Percentiles rank a stretch among this genome's conserved stretches.
phyloP scores from a whole-genome alignment of 163 green algal species.

The Scenedesmus sp. region DNA sequence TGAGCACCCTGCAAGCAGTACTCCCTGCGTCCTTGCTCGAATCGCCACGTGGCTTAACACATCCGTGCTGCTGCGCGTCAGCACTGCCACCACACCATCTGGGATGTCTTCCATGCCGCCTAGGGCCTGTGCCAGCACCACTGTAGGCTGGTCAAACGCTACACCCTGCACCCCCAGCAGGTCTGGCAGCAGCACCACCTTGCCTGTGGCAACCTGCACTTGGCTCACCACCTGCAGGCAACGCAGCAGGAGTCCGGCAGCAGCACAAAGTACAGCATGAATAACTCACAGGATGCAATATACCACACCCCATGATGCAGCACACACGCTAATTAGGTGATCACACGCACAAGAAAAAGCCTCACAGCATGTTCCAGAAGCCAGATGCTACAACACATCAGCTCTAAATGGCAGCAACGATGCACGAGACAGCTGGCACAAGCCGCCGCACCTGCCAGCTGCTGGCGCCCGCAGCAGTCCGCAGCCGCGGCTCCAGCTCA shows the following conservation, averaged over 20 bases:
- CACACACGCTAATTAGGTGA: too few relatives aligned
- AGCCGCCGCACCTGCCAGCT: slow-evolving; percentile 79
- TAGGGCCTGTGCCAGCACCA: slow-evolving; percentile 66
- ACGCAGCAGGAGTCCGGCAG: background rate
- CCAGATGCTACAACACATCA: too few relatives aligned
- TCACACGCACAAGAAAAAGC: too few relatives aligned
- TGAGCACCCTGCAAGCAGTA: slow-evolving; percentile 89
- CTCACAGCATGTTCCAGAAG: background rate
- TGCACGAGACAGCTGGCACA: background rate
- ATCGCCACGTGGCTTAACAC: slow-evolving; percentile 94
- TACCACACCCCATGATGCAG: too few relatives aligned
- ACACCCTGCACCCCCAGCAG: slow-evolving; percentile 62
- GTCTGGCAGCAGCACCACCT: slow-evolving; percentile 54
- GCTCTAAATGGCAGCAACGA: background rate
- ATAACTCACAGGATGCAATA: background rate
- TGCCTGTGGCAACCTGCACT: slow-evolving; percentile 23
- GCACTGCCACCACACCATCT: slow-evolving; percentile 75
- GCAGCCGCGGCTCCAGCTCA: slow-evolving; percentile 74
- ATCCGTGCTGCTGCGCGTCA: slow-evolving; percentile 84
- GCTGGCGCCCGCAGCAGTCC: slow-evolving; percentile 75
- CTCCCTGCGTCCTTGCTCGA: slow-evolving; percentile 81
- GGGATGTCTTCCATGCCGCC: slow-evolving; percentile 96
- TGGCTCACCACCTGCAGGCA: slow-evolving; percentile 58
- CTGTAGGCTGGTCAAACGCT: slow-evolving; percentile 49
- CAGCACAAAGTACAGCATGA: background rate